Conservation (phyloP, 2,329 filamentous ascomycete genomes). For the Scedosporium aurantiacum region DNA sequence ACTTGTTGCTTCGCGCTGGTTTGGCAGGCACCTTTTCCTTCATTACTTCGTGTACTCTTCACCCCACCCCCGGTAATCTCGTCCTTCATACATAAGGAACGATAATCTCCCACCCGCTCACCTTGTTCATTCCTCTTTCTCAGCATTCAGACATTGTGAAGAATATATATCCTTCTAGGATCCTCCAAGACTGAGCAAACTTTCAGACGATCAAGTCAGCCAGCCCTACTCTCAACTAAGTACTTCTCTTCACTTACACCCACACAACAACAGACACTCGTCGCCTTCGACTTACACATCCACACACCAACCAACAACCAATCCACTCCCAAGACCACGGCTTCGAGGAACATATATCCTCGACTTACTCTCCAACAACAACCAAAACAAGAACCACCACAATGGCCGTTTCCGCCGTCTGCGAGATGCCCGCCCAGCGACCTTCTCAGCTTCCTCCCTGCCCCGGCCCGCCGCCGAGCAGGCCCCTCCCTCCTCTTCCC, state of each 20-base stretch:
- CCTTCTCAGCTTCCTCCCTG: constrained; percentile 57
- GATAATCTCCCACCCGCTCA: constrained; percentile 7
- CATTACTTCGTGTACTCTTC: background rate
- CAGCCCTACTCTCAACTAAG: constrained; percentile 8
- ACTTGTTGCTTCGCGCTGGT: background rate
- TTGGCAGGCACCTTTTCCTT: background rate
- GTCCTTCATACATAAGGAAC: constrained; percentile 6
- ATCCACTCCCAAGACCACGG: background rate
- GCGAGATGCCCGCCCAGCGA: constrained; percentile 47
- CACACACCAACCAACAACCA: background rate
- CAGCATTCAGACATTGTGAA: background rate
- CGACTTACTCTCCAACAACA: constrained; percentile 8
- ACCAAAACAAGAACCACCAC: constrained; percentile 4
- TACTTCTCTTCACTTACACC: constrained; percentile 8
- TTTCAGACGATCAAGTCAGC: background rate
- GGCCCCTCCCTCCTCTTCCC: constrained; percentile 54
- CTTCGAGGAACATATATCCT: background rate
- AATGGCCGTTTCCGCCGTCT: constrained; percentile 12
- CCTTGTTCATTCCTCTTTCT: background rate
- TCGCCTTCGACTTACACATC: constrained; percentile 5
- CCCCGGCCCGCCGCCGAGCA: constrained; percentile 53
- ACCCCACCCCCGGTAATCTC: background rate
- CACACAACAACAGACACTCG: constrained; percentile 13
- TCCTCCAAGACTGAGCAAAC: constrained; percentile 6
- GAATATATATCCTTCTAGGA: background rate